phyloP scores from a whole-genome alignment of 805 yeast species.

The Saccharomycopsis fibuligera region DNA sequence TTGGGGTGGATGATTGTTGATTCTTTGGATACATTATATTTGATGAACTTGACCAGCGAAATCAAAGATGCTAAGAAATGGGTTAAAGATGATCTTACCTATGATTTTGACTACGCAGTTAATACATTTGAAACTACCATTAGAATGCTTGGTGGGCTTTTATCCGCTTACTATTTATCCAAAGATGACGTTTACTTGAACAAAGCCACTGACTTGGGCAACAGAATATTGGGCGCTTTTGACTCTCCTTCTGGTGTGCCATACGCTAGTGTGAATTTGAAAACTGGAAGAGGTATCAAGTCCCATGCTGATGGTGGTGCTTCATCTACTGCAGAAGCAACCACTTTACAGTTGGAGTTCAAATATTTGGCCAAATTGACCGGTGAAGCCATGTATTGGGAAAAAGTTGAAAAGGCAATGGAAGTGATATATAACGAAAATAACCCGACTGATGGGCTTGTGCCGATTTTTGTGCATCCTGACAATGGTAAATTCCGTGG shows the following conservation, averaged over 20 bases:
- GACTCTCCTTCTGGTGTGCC: constrained; percentile 66
- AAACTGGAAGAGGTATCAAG: constrained; percentile 51
- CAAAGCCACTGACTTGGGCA: constrained; percentile 75
- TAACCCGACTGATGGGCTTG: constrained; percentile 62
- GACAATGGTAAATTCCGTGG: constrained; percentile 67
- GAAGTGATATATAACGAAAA: constrained; percentile 57
- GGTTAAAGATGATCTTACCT: constrained; percentile 65
- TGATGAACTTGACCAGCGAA: constrained; percentile 66
- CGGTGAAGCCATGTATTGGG: constrained; percentile 76
- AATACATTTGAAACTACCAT: constrained; percentile 92
- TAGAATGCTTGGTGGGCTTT: constrained; percentile 88
- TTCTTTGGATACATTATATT: constrained; percentile 70
- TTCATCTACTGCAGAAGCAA: constrained; percentile 82
- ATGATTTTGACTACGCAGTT: constrained; percentile 66
- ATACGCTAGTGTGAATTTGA: constrained; percentile 68
- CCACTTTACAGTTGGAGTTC: constrained; percentile 82
- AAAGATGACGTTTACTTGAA: constrained; percentile 65
- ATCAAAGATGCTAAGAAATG: constrained; percentile 60
- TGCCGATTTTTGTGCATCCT: constrained; percentile 74
- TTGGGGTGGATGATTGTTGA: constrained; percentile 93
- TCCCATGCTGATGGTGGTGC: constrained; percentile 70
- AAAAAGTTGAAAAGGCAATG: constrained; percentile 68
- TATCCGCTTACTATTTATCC: constrained; percentile 72
- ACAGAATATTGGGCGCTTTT: constrained; percentile 64
- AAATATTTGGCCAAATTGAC: constrained; percentile 76